Evolutionary conservation across 106 monocot species (phyloP), one percentile per base, ranked within the genome.

Genomic region (Dactylorhiza incarnata): DNA sequence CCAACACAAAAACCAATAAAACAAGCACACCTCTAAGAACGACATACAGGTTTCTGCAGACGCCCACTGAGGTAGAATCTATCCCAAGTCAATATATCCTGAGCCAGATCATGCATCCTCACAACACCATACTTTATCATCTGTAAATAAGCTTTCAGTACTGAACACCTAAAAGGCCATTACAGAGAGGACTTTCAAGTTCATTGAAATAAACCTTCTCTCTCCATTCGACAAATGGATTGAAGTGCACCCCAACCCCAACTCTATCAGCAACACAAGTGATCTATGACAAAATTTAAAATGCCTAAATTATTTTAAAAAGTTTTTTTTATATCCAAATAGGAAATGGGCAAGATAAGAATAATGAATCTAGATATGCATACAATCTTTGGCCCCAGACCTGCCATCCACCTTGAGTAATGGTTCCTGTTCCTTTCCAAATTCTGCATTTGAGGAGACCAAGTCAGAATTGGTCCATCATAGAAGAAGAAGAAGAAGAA

Each of bases 21-120:
- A 72, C 47, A 74, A 83, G 73, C 81, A 89, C 79, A 87, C 83
- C 83, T 86, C 82, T 82, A 84, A 24, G 46, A 80, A 53, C 49
- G 71, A 91, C 93, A 84, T 94, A 99, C 97, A 84, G 97, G 97
- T 88, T 99, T 99, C 83, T 99, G 97, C 84, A 99, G 83, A 14
- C 91, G 94, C 14, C 97, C 97, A 17, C 94, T 91, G 9, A 99
- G 75, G 69, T 91, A 99, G 77, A 99, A 91, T 53, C 69, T 84
- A 45, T 94, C 80, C 94, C 97, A 94, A 17, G 81, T 86, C 76
- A 91, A 77, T 22, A 99, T 73, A 79, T 99, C 97, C 73, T 52
- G 56, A 47, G 83, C 90, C 74, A 99, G 81, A 84, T 94, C 89
- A 49, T 99, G 89, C 81, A 94, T 94, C 54, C 89, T 53, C 22